Percentiles rank a stretch among this genome's conserved stretches.
Evolutionary conservation across 2,329 filamentous ascomycete species (phyloP).

Genomic region (Stromatinia cepivora): DNA sequence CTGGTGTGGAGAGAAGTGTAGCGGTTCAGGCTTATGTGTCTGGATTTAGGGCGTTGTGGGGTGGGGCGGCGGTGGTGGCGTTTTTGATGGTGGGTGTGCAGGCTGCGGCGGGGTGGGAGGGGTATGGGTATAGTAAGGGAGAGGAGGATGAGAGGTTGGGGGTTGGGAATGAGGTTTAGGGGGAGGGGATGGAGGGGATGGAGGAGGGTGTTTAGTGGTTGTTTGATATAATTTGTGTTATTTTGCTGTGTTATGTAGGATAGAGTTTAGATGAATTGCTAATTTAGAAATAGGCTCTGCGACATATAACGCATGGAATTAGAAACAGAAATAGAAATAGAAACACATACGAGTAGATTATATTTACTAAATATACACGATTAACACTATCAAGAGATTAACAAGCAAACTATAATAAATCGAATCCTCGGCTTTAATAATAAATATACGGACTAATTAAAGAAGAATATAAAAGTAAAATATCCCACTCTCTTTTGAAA

Average conservation of each 20-base stretch:
- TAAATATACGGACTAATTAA: no score
- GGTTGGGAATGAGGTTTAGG: conserved; percentile 16
- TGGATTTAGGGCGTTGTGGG: conserved; percentile 54
- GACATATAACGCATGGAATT: no score
- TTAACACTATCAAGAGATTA: no score
- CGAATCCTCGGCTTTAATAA: no score
- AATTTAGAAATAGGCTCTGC: no score
- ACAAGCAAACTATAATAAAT: no score
- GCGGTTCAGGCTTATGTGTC: conserved; percentile 55
- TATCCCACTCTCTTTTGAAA: no score
- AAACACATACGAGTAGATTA: no score
- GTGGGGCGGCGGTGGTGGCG: conserved; percentile 52
- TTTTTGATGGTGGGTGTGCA: conserved; percentile 53
- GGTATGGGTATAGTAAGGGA: background rate
- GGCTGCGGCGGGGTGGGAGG: conserved; percentile 58
- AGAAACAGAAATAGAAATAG: no score
- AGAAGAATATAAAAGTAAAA: no score
- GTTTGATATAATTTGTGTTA: background rate
- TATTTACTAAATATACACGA: no score
- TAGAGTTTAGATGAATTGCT: background rate
- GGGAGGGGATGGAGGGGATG: conserved; percentile 22
- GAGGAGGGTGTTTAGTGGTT: conserved; percentile 15
- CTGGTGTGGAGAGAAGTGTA: conserved; percentile 51
- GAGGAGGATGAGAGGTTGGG: conserved; percentile 14
- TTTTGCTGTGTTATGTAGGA: background rate